These are phyloP conservation scores for Lathyrus sativus DNA, from an alignment of 306 rosid species.

Conservation along the genomic window DNA sequence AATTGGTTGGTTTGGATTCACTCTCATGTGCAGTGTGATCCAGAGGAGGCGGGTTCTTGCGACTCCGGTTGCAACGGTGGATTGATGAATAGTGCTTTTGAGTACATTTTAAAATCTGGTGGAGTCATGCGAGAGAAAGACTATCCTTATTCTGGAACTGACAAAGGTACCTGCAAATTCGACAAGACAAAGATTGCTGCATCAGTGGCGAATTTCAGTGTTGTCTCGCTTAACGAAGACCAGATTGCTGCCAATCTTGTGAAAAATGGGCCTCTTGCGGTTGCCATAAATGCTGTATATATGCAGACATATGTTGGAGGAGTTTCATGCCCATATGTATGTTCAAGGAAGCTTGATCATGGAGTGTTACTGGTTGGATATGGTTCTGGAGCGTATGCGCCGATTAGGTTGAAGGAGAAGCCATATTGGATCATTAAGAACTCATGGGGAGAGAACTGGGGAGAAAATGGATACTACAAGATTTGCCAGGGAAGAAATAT, in stretches of 20 bases:
- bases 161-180: constrained; percentile 72
- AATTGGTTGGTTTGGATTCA: not conserved
- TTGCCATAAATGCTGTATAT: constrained; percentile 91
- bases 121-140: constrained; percentile 90
- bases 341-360: constrained; percentile 74
- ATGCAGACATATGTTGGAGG: constrained; percentile 95
- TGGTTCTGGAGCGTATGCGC: constrained; percentile 74
- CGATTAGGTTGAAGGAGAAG: constrained; percentile 82
- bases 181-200: constrained; percentile 82
- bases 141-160: constrained; percentile 85
- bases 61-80: constrained; percentile 98
- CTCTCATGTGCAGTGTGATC: constrained; percentile 73
- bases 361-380: constrained; percentile 89
- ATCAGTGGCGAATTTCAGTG: constrained; percentile 87
- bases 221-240: constrained; percentile 76
- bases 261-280: constrained; percentile 95
- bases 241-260: constrained; percentile 96
- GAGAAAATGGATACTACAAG: constrained; percentile 88
- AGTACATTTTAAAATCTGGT: constrained; percentile 85
- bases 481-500: constrained; percentile 82
- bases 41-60: constrained; percentile 77
- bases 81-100: constrained; percentile 94
- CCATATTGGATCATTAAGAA: constrained; percentile 92
- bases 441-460: constrained; percentile 95
- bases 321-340: constrained; percentile 91